Conservation (phyloP, 78 protist genomes). For the Anaeramoeba flamelloides region DNA sequence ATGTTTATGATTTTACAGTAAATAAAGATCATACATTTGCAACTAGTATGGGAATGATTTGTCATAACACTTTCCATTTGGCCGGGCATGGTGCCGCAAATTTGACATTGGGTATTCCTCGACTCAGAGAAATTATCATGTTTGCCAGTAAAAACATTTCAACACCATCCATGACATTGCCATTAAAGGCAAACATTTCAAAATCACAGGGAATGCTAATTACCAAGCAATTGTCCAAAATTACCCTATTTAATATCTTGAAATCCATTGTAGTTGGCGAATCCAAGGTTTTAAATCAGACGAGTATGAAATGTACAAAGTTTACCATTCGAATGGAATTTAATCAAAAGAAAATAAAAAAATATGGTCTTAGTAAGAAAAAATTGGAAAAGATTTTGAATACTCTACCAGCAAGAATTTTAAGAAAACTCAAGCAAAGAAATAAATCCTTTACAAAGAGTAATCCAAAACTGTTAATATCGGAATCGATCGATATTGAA, state of each 20-base stretch:
- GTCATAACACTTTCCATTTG: slow-evolving; percentile 71
- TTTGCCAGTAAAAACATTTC: slow-evolving; percentile 39
- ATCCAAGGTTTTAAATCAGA: too few species aligned
- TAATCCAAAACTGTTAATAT: too few species aligned
- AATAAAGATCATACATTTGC: background rate
- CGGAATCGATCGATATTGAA: too few species aligned
- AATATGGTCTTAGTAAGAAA: too few species aligned
- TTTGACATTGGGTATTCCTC: slow-evolving; percentile 89
- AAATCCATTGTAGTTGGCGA: background rate
- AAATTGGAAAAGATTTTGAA: too few species aligned
- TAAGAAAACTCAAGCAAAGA: too few species aligned
- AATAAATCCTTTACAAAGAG: too few species aligned
- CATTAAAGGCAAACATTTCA: background rate
- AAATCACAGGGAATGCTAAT: background rate
- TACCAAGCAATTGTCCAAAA: background rate
- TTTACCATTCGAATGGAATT: too few species aligned
- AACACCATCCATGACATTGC: slow-evolving; percentile 38
- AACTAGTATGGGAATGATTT: background rate
- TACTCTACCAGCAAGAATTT: too few species aligned
- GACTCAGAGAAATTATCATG: slow-evolving; percentile 73
- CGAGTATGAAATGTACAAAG: too few species aligned
- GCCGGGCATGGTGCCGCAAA: slow-evolving; percentile 71
- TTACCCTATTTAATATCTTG: background rate
- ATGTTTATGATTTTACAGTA: background rate
- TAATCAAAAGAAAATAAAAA: too few species aligned